These are phyloP conservation scores for Gossypium sturtianum DNA, from an alignment of 345 rosid species.

Conservation along the genomic window DNA sequence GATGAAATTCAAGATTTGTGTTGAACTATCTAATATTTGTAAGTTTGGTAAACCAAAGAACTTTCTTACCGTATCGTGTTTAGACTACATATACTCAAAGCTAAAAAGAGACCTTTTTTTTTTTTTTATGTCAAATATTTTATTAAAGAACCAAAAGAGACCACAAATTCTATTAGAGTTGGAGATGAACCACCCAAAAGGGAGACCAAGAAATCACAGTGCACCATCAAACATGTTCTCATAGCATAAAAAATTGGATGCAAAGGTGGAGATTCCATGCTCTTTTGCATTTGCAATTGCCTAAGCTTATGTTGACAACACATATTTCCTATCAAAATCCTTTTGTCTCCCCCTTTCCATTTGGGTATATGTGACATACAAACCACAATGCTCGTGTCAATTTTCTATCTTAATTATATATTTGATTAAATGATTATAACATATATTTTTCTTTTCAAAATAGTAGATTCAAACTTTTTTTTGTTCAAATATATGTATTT, in stretches of 20 bases:
- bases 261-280: not conserved
- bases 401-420: no score
- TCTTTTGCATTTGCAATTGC: not conserved
- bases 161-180: not conserved
- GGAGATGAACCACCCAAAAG: not conserved
- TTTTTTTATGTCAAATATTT: no score
- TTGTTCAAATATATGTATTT: no score
- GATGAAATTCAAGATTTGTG: not conserved
- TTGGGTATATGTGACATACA: not conserved
- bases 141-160: not conserved
- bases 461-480: not conserved
- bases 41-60: not conserved
- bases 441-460: not conserved
- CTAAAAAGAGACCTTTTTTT: not conserved
- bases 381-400: fast-evolving
- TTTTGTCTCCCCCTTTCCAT: not conserved
- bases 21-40: not conserved
- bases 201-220: not conserved
- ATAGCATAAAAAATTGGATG: not conserved
- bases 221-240: not conserved
- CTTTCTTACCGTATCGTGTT: not conserved
- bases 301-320: not conserved
- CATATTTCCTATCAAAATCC: not conserved
- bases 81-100: no score
- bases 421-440: not conserved